Base-by-base conservation (phyloP, 116 monocot species). In the Cymodocea nodosa region DNA sequence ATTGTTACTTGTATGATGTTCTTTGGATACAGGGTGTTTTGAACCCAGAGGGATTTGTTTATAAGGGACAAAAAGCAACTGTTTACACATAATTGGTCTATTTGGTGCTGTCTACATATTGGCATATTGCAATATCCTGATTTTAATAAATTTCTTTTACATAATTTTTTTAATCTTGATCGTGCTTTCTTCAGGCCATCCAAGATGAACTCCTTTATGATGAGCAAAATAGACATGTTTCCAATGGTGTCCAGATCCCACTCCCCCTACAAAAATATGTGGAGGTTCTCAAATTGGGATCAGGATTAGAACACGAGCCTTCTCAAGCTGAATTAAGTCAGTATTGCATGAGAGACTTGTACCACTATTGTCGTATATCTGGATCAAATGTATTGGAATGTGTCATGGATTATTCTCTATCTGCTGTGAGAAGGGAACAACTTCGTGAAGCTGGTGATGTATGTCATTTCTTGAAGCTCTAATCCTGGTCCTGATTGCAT, bases 361-460 rank as follows among this genome's bases (percentile, higher is more conserved):
- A 88, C 67, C 87, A 97, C 70, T 86, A 80, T 76, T 79, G 86
- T 55, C 87, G 97, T 61, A 67, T 88, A 62, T 84, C 83, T 68
- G 80, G 85, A 65, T 57, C 64, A 61, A 92, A 97, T 85, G 68
- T 82, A 49, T 84, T 97, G 37, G 88, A 85, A 68, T 71, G 83
- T 76, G 71, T 91, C 18, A 76, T 91, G 68, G 78, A 88, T 74
- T 66, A 84, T 53, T 79, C 78, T 71, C 76, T 97, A 22, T 85
- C 77, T 73, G 78, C 81, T 36, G 78, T 97, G 37, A 72, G 66
- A 76, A 82, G 73, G 70, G 91, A 82, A 70, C 71, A 80, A 39
- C 83, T 97, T 74, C 76, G 88, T 83, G 97, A 88, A 72, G 88
- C 97, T 71, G 76, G 75, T 80, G 77, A 88, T 85, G 97, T 97